Evolutionary conservation across 2,329 filamentous ascomycete genomes (phyloP), one percentile per base, ranked within the genome.

Genomic region (Colletotrichum sp.): DNA sequence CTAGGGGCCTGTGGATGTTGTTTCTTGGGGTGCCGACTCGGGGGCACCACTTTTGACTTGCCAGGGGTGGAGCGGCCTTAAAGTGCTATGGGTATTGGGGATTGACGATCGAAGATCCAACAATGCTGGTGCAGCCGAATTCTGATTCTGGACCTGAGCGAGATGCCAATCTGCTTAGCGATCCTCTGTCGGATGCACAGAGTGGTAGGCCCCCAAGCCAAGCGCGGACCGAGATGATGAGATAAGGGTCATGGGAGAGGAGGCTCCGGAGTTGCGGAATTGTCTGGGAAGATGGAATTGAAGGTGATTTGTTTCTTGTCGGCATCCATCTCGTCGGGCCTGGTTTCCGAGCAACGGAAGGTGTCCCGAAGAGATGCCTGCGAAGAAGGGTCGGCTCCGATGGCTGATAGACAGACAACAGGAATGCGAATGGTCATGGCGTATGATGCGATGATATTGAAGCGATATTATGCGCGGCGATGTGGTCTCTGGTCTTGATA

Each of bases 81-180:
- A 36, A 64, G 64, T 69, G 65, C 44, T 59, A 69, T 69, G 73
- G 70, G 28, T 63, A 67, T 69, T 73, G 73, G 59, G 49, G 49
- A 76, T 64, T 59, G 65, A 65, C 34, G 70, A 76, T 76, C 73
- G 70, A 65, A 76, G 64, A 73, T 76, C 64, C 57, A 65, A 76
- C 59, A 68, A 73, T 69, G 64, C 70, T 73, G 73, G 36, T 73
- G 70, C 70, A 59, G 59, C 59, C 64, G 21, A 49, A 52, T 76
- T 69, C 64, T 73, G 68, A 67, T 63, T 75, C 55, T 71, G 70
- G 64, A n/a, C 64, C 34, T 21, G 26, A 49, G 55, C 44, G 28
- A 65, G 26, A 76, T 76, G 70, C 59, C 21, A 65, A 39, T 69
- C 70, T 73, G 64, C 26, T 32, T 34, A 72, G 73, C 64, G 39